Base-by-base conservation (phyloP, 805 yeast genomes). In the Myxozyma monticola region DNA sequence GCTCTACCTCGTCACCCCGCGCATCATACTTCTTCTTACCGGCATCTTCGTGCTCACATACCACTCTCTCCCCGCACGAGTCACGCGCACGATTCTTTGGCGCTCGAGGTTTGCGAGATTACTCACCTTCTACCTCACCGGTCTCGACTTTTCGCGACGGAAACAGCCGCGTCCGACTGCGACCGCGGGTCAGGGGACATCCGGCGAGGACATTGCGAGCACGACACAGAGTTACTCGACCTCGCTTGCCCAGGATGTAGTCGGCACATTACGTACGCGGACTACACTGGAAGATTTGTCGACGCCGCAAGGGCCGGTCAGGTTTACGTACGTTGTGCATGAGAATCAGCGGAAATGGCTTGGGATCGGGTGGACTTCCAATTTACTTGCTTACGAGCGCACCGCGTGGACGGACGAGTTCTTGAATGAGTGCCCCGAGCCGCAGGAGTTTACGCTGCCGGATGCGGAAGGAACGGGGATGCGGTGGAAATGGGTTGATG, bases 391-490 rank as follows among this genome's bases (percentile, higher is more conserved):
- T 42, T 91, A 91, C 65, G 99, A 91, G 70, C 78, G 99, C 65
- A 83, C 96, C 0, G 84, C 98, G 2, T 91, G 98, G 97, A 90
- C 98, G 0, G 99, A 91, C 66, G 97, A 90, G 67, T 90, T 89
- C 64, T 73, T 89, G 56, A 91, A 90, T 67, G 96, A 89, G 65
- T 78, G 88, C 1, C 80, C 85, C 4, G 74, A 89, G 7, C 83
- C 90, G 17, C 93, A 85, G 4, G 70, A 76, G 17, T 91, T 91
- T 68, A 80, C 82, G 65, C 72, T 91, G 49, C 98, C 99, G 2
- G 88, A 76, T 50, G 80, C 84, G 36, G 77, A 73, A 17, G 76
- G 76, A 15, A 75, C 82, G 4, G 88, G 86, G 6, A 81, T 90
- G 75, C 74, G 76, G 18, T 93, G 98, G 98, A 78, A 85, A 65